Evolutionary conservation across 805 yeast genomes (phyloP).

Genomic region (Geotrichum ghanense): DNA sequence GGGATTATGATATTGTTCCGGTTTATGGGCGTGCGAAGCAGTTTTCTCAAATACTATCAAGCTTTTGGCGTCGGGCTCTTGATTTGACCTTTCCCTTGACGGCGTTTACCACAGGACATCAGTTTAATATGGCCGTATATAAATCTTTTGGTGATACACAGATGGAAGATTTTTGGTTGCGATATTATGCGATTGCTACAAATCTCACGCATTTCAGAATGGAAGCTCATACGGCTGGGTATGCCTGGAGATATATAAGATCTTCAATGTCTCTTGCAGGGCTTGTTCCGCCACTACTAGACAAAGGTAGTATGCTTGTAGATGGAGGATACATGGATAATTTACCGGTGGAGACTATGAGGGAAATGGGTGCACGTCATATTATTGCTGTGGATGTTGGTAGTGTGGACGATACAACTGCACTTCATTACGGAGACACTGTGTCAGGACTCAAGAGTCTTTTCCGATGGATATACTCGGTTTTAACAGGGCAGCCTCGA

Average conservation of each 20-base stretch:
- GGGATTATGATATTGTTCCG: conserved; percentile 83
- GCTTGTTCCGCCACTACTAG: conserved; percentile 70
- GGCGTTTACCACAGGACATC: conserved; percentile 94
- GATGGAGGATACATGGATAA: conserved; percentile 97
- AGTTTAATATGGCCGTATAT: conserved; percentile 93
- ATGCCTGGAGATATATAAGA: conserved; percentile 89
- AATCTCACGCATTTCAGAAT: conserved; percentile 89
- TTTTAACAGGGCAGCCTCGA: conserved; percentile 75
- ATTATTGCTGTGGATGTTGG: conserved; percentile 95
- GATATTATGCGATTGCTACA: conserved; percentile 84
- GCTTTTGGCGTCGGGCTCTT: conserved; percentile 71
- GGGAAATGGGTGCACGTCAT: conserved; percentile 66
- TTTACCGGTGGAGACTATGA: conserved; percentile 87
- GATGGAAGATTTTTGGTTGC: conserved; percentile 93
- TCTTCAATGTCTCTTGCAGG: conserved; percentile 98
- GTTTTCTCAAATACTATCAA: conserved; percentile 70
- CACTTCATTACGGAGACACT: conserved; percentile 86
- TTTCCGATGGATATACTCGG: conserved; percentile 69
- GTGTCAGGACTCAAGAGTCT: conserved; percentile 88
- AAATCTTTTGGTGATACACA: conserved; percentile 85
- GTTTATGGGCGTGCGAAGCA: conserved; percentile 83
- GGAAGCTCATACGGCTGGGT: conserved; percentile 88
- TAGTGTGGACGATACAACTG: conserved; percentile 82
- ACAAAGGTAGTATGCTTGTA: conserved; percentile 80
- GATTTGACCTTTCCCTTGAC: conserved; percentile 92